These are phyloP conservation scores for Prunella vulgaris DNA, from an alignment of 257 asterid genomes.

Conservation along the genomic window DNA sequence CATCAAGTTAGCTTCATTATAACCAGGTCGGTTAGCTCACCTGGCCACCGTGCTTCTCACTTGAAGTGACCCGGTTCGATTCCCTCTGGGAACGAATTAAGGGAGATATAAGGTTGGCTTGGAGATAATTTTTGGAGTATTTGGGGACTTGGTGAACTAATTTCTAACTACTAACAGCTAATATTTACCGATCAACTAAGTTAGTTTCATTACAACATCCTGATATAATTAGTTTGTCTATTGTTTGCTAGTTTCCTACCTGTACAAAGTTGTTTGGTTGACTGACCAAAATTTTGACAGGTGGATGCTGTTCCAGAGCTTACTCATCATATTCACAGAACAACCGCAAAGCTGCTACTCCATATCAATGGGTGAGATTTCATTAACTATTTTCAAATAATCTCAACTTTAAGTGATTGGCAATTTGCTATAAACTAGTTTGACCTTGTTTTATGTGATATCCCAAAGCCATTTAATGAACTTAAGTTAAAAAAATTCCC, in stretches of 20 bases:
- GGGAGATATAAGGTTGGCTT: too few species aligned
- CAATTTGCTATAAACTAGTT: neutral
- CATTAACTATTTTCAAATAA: conserved; percentile 12
- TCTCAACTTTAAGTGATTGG: conserved; percentile 1
- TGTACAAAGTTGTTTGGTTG: conserved; percentile 9
- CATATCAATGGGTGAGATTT: conserved; percentile 83
- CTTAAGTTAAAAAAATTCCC: neutral
- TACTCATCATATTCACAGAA: conserved; percentile 68
- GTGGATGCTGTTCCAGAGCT: conserved; percentile 98
- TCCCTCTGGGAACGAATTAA: too few species aligned
- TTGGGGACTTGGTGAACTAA: too few species aligned
- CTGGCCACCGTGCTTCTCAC: too few species aligned
- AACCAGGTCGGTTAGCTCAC: too few species aligned
- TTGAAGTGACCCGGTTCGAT: too few species aligned
- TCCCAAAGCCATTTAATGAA: conserved; percentile 10
- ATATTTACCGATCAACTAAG: too few species aligned
- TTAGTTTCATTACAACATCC: conserved; percentile 5
- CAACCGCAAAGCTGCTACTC: conserved; percentile 84
- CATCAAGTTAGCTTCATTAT: conserved; percentile 1
- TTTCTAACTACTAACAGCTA: too few species aligned
- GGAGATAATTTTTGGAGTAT: too few species aligned
- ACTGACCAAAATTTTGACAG: conserved; percentile 41
- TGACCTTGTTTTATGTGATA: neutral
- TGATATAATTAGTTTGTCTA: neutral
- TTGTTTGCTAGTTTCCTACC: neutral